These are phyloP conservation scores for Tubosaeta sp. DNA, from an alignment of 768 basidiomycete species.

Conservation along the genomic window DNA sequence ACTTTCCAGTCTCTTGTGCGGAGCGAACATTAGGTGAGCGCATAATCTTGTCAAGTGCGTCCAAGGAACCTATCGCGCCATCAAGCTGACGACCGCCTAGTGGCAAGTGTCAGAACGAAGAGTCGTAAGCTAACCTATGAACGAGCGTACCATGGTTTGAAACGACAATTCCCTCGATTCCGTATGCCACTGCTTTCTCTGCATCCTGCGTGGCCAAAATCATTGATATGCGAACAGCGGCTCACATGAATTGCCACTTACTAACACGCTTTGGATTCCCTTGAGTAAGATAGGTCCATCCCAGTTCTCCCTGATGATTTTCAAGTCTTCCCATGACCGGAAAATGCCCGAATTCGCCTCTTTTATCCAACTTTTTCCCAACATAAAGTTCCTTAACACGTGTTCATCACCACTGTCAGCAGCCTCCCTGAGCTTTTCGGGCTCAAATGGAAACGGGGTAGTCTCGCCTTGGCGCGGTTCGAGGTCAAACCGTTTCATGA, in stretches of 20 bases:
- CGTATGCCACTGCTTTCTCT: constrained; percentile 56
- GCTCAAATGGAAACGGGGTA: constrained; percentile 34
- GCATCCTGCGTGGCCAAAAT: constrained; percentile 30
- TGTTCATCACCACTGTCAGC: constrained; percentile 30
- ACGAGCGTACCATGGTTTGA: constrained; percentile 66
- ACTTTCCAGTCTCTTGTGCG: constrained; percentile 54
- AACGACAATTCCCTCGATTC: constrained; percentile 71
- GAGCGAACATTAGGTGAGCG: constrained; percentile 53
- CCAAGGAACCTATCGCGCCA: constrained; percentile 70
- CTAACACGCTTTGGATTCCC: constrained; percentile 33
- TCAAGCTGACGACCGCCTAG: constrained; percentile 73
- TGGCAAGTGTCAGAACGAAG: background rate
- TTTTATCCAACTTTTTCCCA: constrained; percentile 37
- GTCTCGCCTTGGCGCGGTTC: constrained; percentile 25
- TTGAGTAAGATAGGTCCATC: constrained; percentile 47
- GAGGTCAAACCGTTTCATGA: constrained; percentile 37
- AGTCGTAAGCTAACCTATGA: background rate
- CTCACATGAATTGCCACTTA: background rate
- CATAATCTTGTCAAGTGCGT: constrained; percentile 65
- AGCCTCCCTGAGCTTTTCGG: constrained; percentile 22
- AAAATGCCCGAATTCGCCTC: constrained; percentile 39
- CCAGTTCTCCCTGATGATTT: constrained; percentile 43
- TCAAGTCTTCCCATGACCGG: constrained; percentile 43
- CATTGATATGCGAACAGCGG: background rate
- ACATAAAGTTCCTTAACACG: constrained; percentile 22